These are phyloP conservation scores for Logfia minima DNA, from an alignment of 129 eudicot genomes.

Conservation along the genomic window DNA sequence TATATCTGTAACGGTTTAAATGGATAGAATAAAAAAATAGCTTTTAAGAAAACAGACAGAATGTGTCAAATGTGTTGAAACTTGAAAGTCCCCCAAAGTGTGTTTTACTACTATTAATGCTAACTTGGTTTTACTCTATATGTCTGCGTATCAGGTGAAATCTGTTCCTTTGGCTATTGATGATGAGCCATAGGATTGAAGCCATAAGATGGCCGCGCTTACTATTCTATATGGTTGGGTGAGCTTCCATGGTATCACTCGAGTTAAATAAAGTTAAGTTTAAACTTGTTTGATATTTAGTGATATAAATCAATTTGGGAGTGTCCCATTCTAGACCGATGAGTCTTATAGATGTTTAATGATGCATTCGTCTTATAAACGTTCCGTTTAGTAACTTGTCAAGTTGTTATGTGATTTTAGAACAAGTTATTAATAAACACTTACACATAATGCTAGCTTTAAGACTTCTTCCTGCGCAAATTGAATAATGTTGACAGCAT, in stretches of 20 bases:
- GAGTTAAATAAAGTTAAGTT: conserved; percentile 32
- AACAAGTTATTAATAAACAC: conserved; percentile 3
- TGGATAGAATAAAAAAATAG: neutral
- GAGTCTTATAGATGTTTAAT: neutral
- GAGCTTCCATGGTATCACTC: conserved; percentile 24
- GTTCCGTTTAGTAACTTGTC: neutral
- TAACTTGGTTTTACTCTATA: neutral
- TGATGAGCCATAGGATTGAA: conserved; percentile 39
- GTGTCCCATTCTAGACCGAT: neutral
- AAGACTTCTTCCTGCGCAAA: neutral
- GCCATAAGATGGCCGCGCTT: conserved; percentile 4
- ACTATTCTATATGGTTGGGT: conserved; percentile 13
- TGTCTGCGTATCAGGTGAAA: conserved; percentile 50
- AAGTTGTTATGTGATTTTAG: conserved; percentile 3
- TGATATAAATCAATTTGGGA: conserved; percentile 8
- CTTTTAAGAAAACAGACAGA: neutral
- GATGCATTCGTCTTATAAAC: neutral
- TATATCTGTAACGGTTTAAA: neutral
- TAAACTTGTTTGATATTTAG: neutral
- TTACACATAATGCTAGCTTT: conserved; percentile 4
- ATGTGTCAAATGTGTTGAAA: neutral
- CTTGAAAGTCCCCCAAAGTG: neutral
- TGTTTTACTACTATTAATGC: neutral
- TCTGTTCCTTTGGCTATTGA: conserved; percentile 70
- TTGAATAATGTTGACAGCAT: conserved; percentile 3